phyloP scores from a whole-genome alignment of 768 basidiomycete species.

The Cystobasidiopsis lactophilus region DNA sequence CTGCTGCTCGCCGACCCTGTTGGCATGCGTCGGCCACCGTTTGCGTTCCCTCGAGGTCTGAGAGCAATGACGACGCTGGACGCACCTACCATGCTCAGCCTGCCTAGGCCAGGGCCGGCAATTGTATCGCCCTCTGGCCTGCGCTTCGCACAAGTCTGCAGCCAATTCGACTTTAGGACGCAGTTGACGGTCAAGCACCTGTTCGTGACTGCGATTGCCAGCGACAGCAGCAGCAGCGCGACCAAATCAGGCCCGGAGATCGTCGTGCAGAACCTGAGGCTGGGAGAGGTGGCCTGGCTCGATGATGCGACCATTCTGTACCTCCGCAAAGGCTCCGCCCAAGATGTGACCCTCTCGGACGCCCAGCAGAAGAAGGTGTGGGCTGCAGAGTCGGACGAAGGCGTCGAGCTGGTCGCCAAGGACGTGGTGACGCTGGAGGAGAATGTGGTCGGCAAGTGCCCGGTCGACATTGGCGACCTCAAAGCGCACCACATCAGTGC shows the following conservation, averaged over 20 bases:
- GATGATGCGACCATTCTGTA: conserved; percentile 13
- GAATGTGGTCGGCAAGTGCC: conserved; percentile 15
- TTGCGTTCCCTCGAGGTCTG: too few species aligned
- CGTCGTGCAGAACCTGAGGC: conserved; percentile 9
- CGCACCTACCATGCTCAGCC: background rate
- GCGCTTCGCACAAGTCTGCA: background rate
- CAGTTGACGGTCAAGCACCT: conserved; percentile 1
- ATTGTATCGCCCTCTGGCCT: background rate
- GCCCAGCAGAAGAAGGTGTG: background rate
- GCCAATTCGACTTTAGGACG: conserved; percentile 2
- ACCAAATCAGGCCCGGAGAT: background rate
- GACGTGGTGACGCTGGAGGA: conserved; percentile 6
- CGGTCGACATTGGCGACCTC: conserved; percentile 14
- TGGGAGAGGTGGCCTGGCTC: conserved; percentile 14
- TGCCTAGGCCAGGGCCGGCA: background rate
- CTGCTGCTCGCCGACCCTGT: too few species aligned
- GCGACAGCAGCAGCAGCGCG: background rate
- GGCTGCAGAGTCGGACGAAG: conserved; percentile 8
- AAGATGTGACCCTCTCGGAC: background rate
- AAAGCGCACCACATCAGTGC: conserved; percentile 3
- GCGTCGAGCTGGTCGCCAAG: conserved; percentile 15
- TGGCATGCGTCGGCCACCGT: too few species aligned
- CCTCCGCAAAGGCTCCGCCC: background rate
- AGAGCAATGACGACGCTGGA: background rate
- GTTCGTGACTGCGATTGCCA: conserved; percentile 1